Evolutionary conservation across 441 rosid genomes (phyloP).

Genomic region (Populus hybrid): DNA sequence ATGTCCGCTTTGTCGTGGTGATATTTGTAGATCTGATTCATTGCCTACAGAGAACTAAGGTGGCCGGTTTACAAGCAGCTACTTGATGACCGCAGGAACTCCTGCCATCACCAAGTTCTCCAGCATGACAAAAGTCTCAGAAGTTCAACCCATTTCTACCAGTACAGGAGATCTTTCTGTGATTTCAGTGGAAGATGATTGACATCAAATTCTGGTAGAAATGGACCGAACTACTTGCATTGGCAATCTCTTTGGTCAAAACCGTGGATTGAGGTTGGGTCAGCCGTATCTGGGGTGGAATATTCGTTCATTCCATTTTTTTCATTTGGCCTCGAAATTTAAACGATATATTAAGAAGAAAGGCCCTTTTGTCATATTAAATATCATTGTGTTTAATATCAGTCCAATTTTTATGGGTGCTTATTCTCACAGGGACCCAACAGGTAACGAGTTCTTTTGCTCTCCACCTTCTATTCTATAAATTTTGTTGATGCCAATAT

Average conservation of each 20-base stretch:
- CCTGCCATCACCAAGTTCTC: slow-evolving; percentile 1
- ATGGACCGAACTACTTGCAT: slow-evolving; percentile 6
- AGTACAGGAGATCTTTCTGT: background rate
- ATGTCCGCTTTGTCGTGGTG: slow-evolving; percentile 94
- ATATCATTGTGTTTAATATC: background rate
- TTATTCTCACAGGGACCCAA: background rate
- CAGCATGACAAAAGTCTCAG: slow-evolving; percentile 2
- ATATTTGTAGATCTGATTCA: slow-evolving; percentile 64
- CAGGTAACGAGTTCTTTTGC: background rate
- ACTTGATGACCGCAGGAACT: slow-evolving; percentile 3
- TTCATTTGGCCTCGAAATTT: background rate
- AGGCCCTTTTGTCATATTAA: background rate
- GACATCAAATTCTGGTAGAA: slow-evolving; percentile 2
- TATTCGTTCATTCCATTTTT: background rate
- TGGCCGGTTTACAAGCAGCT: background rate
- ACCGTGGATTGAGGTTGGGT: background rate
- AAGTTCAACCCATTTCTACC: slow-evolving; percentile 9
- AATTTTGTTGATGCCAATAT: background rate
- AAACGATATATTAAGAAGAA: background rate
- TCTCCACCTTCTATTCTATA: background rate
- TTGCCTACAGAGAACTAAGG: slow-evolving; percentile 36
- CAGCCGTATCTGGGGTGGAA: background rate
- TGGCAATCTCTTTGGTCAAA: background rate
- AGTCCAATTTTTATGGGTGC: background rate
- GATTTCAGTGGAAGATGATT: background rate